These are phyloP conservation scores for Peniophora sp. DNA, from an alignment of 1,284 basidiomycete species.

Conservation along the genomic window DNA sequence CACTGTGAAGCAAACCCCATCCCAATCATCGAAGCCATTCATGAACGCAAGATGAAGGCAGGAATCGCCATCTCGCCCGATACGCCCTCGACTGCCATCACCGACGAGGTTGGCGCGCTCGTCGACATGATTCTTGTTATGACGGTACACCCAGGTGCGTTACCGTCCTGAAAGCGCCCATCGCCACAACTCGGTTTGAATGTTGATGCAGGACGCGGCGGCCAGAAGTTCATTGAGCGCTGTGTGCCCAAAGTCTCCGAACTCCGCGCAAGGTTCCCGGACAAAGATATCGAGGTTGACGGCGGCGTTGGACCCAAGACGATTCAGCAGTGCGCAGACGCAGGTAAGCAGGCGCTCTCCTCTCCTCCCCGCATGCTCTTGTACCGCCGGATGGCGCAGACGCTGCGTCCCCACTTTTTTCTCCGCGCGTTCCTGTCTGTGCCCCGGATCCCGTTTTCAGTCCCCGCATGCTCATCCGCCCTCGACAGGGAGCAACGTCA, in stretches of 20 bases:
- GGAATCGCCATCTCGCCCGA: conserved; percentile 94
- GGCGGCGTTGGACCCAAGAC: conserved; percentile 94
- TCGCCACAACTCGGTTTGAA: background rate
- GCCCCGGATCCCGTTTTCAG: background rate
- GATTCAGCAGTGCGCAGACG: conserved; percentile 83
- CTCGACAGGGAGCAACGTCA: conserved; percentile 84
- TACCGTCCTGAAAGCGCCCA: background rate
- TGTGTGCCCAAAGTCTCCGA: conserved; percentile 93
- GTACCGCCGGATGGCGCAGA: too few species aligned
- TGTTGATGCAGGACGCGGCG: conserved; percentile 63
- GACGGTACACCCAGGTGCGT: conserved; percentile 86
- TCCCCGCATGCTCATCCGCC: background rate
- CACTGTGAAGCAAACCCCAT: conserved; percentile 54
- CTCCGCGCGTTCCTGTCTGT: conserved; percentile 1
- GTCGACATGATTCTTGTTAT: conserved; percentile 96
- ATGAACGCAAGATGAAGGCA: conserved; percentile 75
- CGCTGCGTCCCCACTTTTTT: background rate
- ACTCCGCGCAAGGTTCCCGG: conserved; percentile 83
- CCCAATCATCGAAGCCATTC: conserved; percentile 72
- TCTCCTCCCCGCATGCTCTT: too few species aligned
- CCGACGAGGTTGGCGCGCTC: conserved; percentile 69
- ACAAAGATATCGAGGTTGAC: conserved; percentile 94
- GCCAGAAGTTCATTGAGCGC: conserved; percentile 93
- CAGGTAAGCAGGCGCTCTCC: conserved; percentile 48
- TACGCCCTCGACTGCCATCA: conserved; percentile 80